phyloP scores from a whole-genome alignment of 768 basidiomycete genomes.

The Pholiota conissans region DNA sequence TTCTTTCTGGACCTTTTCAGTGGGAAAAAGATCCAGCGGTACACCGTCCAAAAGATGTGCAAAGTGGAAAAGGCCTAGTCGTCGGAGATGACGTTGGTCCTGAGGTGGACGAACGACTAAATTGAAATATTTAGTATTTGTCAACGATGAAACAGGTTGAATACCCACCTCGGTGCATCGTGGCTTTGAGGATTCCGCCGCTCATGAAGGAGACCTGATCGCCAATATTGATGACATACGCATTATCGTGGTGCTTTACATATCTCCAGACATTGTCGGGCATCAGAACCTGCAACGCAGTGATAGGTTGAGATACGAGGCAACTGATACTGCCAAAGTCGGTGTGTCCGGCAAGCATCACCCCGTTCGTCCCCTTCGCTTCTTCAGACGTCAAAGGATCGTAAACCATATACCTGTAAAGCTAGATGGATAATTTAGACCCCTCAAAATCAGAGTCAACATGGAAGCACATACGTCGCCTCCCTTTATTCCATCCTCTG shows the following conservation, averaged over 20 bases:
- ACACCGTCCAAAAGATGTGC: slow-evolving; percentile 29
- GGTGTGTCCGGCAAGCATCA: slow-evolving; percentile 37
- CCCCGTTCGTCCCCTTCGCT: slow-evolving; percentile 29
- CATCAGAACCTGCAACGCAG: slow-evolving; percentile 35
- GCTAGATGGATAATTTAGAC: slow-evolving; percentile 11
- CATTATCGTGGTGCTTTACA: slow-evolving; percentile 31
- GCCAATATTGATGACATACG: slow-evolving; percentile 35
- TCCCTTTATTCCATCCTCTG: slow-evolving; percentile 23
- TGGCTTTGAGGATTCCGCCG: slow-evolving; percentile 33
- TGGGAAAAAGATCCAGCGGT: slow-evolving; percentile 27
- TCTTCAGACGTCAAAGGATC: slow-evolving; percentile 31
- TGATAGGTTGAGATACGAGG: slow-evolving; percentile 32
- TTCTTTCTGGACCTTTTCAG: slow-evolving; percentile 29
- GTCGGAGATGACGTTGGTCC: slow-evolving; percentile 28
- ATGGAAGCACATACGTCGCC: slow-evolving; percentile 24
- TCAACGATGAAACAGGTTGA: neutral
- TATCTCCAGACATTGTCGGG: slow-evolving; percentile 36
- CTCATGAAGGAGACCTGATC: slow-evolving; percentile 36
- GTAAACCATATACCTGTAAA: slow-evolving; percentile 35
- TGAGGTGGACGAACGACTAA: slow-evolving; percentile 32
- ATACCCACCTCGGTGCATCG: slow-evolving; percentile 32
- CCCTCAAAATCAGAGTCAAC: neutral
- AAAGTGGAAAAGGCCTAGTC: slow-evolving; percentile 35
- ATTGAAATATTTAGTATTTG: neutral
- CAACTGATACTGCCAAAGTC: slow-evolving; percentile 34